Conservation (phyloP, 1,284 basidiomycete species). For the Meira miltonrushii region DNA sequence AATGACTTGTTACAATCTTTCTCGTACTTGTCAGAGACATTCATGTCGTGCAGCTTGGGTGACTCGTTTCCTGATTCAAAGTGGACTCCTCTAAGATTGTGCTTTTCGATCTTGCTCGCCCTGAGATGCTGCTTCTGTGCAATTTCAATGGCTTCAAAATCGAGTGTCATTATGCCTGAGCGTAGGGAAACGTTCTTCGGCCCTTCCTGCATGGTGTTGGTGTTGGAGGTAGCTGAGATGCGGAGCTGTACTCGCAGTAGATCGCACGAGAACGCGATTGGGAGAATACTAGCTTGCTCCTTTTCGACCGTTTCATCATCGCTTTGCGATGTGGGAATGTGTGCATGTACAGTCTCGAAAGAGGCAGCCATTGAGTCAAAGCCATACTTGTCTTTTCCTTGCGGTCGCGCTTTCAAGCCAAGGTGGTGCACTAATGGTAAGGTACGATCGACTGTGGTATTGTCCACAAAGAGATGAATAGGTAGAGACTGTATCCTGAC, state of each 20-base stretch:
- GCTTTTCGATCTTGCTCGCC: too few relatives aligned
- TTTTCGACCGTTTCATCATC: not conserved
- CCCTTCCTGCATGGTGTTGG: constrained; percentile 5
- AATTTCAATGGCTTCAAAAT: constrained; percentile 12
- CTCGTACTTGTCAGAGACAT: too few relatives aligned
- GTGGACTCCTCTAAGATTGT: too few relatives aligned
- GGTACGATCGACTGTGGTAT: constrained; percentile 25
- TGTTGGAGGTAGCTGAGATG: constrained; percentile 1
- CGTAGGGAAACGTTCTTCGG: not conserved
- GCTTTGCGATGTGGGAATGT: not conserved
- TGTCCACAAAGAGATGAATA: constrained; percentile 31
- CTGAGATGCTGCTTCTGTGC: too few relatives aligned
- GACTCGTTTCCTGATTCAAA: too few relatives aligned
- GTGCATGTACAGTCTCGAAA: constrained; percentile 18
- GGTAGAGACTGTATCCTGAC: constrained; percentile 17
- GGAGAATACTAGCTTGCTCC: too few relatives aligned
- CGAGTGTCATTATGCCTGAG: constrained; percentile 28
- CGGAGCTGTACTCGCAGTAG: constrained; percentile 25
- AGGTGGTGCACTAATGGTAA: constrained; percentile 22
- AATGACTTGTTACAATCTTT: too few relatives aligned
- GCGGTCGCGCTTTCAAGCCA: not conserved
- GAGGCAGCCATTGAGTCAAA: constrained; percentile 13
- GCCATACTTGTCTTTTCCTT: not conserved
- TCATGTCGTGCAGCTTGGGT: too few relatives aligned
- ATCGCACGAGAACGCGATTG: constrained; percentile 11